Evolutionary conservation across 2,329 filamentous ascomycete species (phyloP), one percentile per base, ranked within the genome.

Genomic region (Pyrenochaeta sp.): DNA sequence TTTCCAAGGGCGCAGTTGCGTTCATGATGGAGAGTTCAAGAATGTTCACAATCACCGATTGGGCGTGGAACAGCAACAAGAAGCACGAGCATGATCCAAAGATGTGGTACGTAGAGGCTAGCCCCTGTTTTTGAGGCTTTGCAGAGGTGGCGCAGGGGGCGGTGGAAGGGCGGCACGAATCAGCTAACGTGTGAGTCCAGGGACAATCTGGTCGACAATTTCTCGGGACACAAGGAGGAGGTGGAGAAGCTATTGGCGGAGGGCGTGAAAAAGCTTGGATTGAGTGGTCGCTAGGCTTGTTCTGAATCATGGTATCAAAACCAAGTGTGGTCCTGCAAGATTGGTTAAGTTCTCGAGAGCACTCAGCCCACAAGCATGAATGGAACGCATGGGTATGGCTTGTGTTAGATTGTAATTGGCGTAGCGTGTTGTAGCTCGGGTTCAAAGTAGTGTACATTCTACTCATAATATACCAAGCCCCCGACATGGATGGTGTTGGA

Each of bases 1-100:
- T 75, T 18, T 72, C 67, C 10, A 64, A 84, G 59, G 84, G 82
- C 1, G 86, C 84, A 54, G 81, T 88, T 75, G 85, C 85, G 1
- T 87, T 87, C 53, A 87, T 87, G 85, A 86, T 87, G 77, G 85
- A 87, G 74, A 83, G 79, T 46, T 66, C 58, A 15, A 50, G 72
- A 3, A 69, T 69, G 48, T 75, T 75, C 37, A 74, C 72, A 1
- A 73, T 75, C 32, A 69, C 72, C 1, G 70, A 75, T 11, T 75
- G 67, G 61, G 72, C 73, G 14, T 74, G 71, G 73, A 69, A 59
- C 9, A 71, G 63, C 46, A 49, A 64, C n/a, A 79, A 79, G 68
- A 79, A 79, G 67, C 81, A 82, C 15, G 78, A 81, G 56, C 80
- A 81, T 66, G 65, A 74, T 54, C 66, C 70, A 0, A 71, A 68